phyloP scores from a whole-genome alignment of 2,329 filamentous ascomycete genomes.

The Trichophyton rubrum region DNA sequence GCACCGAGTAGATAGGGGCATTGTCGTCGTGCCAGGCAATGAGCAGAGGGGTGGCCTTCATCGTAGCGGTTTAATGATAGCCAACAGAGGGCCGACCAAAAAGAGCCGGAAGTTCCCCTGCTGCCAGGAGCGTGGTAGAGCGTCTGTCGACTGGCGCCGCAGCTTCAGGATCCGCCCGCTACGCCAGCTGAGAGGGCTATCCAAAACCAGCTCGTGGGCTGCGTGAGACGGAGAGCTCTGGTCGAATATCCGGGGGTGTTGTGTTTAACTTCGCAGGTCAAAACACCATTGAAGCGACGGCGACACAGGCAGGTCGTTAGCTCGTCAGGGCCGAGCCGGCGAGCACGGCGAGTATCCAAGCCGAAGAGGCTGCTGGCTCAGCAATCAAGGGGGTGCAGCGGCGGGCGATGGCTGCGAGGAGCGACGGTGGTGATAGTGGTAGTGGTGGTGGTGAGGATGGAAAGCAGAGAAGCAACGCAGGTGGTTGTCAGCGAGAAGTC shows the following conservation, averaged over 20 bases:
- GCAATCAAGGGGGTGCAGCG: background rate
- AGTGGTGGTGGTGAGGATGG: too few relatives aligned
- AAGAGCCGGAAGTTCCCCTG: background rate
- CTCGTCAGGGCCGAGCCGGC: too few relatives aligned
- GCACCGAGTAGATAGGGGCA: slow-evolving; percentile 89
- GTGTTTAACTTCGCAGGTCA: background rate
- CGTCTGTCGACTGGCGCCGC: background rate
- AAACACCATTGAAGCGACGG: background rate
- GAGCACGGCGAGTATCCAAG: background rate
- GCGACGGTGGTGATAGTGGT: too few relatives aligned
- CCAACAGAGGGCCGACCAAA: slow-evolving; percentile 3
- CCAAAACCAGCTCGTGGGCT: background rate
- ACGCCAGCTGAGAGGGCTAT: background rate
- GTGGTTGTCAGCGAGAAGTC: too few relatives aligned
- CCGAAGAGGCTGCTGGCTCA: background rate
- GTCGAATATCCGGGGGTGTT: background rate
- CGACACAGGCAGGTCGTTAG: background rate
- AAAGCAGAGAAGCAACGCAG: too few relatives aligned
- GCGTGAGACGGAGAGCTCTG: background rate
- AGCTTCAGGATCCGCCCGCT: background rate
- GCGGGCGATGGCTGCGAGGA: too few relatives aligned
- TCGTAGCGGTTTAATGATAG: slow-evolving; percentile 31
- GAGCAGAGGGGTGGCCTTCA: slow-evolving; percentile 94
- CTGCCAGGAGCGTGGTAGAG: background rate
- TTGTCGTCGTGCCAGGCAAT: slow-evolving; percentile 99